Evolutionary conservation across 164 flowering plant genomes (phyloP).

Genomic region (Tinospora cordifolia): DNA sequence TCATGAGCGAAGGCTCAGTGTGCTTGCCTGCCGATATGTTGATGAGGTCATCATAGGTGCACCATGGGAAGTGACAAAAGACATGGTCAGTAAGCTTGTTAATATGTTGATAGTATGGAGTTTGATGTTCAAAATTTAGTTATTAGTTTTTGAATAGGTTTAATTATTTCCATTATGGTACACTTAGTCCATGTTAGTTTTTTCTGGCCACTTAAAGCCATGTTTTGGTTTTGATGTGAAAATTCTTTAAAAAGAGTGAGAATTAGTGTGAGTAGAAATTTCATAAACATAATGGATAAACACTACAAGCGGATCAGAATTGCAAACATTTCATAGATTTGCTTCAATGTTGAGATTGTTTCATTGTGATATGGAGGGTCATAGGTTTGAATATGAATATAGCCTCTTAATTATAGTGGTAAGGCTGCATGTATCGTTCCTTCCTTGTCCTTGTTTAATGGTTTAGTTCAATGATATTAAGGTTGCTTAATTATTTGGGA

Average conservation of each 20-base stretch:
- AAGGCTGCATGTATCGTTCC: too few relatives aligned
- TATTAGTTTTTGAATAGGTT: background rate
- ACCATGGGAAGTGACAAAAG: constrained; percentile 68
- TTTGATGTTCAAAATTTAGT: background rate
- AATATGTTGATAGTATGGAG: background rate
- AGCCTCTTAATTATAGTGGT: too few relatives aligned
- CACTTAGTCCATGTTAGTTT: too few relatives aligned
- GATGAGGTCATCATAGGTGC: constrained; percentile 87
- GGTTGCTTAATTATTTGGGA: too few relatives aligned
- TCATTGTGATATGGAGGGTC: too few relatives aligned
- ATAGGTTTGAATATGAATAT: too few relatives aligned
- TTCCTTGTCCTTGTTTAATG: too few relatives aligned
- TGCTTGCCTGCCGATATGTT: constrained; percentile 77
- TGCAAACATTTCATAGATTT: too few relatives aligned
- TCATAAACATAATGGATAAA: background rate
- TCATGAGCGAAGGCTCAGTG: constrained; percentile 77
- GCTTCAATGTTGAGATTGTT: too few relatives aligned
- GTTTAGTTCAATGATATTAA: too few relatives aligned
- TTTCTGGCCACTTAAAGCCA: background rate
- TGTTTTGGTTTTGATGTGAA: background rate
- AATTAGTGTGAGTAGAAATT: background rate
- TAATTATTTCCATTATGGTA: too few relatives aligned
- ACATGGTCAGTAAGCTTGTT: constrained; percentile 46
- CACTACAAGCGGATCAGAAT: too few relatives aligned
- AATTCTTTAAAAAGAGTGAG: background rate